Conservation (phyloP, 495 filamentous ascomycete species). For the Penicillium verhagenii region DNA sequence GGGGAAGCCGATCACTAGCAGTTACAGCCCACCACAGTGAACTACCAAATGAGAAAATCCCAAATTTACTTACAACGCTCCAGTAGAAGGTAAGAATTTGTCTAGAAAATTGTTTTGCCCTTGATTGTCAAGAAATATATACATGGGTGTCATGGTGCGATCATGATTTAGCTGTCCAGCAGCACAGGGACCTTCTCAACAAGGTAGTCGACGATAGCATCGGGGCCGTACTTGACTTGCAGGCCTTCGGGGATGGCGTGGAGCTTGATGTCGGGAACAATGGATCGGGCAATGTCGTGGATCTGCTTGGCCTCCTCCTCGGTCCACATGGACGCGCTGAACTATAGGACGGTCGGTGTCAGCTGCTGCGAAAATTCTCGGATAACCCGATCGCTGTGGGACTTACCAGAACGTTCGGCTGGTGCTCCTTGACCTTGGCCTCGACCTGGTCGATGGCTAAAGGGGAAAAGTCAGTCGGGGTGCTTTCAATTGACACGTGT, state of each 20-base stretch:
- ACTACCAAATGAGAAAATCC: too few species aligned
- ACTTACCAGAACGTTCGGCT: conserved; percentile 52
- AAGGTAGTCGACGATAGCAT: conserved; percentile 65
- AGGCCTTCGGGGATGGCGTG: conserved; percentile 63
- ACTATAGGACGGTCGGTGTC: conserved; percentile 33
- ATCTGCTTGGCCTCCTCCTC: conserved; percentile 55
- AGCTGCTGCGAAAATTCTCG: conserved; percentile 5
- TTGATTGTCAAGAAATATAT: not conserved
- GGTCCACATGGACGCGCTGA: conserved; percentile 70
- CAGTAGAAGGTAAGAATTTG: too few species aligned
- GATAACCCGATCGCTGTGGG: conserved; percentile 6
- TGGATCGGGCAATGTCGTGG: conserved; percentile 51
- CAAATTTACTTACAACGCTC: too few species aligned
- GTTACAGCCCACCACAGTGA: not conserved
- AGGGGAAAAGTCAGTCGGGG: conserved; percentile 3
- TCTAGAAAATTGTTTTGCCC: too few species aligned
- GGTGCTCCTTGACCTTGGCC: conserved; percentile 45
- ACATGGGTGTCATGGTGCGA: not conserved
- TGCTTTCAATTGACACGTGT: not conserved
- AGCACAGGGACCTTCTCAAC: conserved; percentile 55
- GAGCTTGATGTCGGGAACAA: conserved; percentile 53
- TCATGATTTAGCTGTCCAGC: conserved; percentile 36
- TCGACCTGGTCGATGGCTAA: conserved; percentile 53
- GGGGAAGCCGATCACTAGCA: not conserved
- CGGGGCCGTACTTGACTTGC: conserved; percentile 62